Base-by-base conservation (phyloP, 768 basidiomycete species). In the Tylopilus sp. region DNA sequence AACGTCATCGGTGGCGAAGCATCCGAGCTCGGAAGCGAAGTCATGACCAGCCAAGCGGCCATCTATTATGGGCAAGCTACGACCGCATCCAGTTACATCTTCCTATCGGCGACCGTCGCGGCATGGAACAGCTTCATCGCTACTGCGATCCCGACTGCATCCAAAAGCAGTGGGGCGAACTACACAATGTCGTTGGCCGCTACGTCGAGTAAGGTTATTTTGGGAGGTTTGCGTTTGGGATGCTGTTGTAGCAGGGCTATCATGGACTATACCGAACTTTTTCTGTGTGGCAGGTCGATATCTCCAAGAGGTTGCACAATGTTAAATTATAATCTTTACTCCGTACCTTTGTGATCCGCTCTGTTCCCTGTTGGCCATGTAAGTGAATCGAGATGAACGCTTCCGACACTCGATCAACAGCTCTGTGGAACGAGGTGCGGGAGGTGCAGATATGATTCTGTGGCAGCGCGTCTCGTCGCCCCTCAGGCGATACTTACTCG, bases 101-200 rank as follows among this genome's bases (percentile, higher is more conserved):
- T 77, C 61, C 82, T 82, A 0, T 63, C 73, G 2, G 80, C 77
- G 2, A 85, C 81, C 0, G 73, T 78, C 35, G 75, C 73, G 6
- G 81, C 82, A 1, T 85, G 83, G 83, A 63, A 74, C 18, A 62
- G 70, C 5, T 83, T 79, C 57, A 76, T 82, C 20, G 64, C 61
- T 12, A 75, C 76, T 1, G 74, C 72, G 39, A 74, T 44, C 2
- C 11, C 43, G 36, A 47, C 36, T 9, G n/a, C 44, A n/a, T n/a
- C n/a, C n/a, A n/a, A 12, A 35, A 35, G 9, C n/a, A 58, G 44
- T 18, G 36, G 30, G 20, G 55, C 41, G 12, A 23, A n/a, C 13
- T 18, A 44, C n/a, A 12, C 21, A 0, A 17, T 18, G 17, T 9
- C 35, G 8, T 13, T n/a, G 26, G 26, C 38, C 17, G 41, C 26